Base-by-base conservation (phyloP, 2,329 filamentous ascomycete genomes). In the Fusarium sp. region DNA sequence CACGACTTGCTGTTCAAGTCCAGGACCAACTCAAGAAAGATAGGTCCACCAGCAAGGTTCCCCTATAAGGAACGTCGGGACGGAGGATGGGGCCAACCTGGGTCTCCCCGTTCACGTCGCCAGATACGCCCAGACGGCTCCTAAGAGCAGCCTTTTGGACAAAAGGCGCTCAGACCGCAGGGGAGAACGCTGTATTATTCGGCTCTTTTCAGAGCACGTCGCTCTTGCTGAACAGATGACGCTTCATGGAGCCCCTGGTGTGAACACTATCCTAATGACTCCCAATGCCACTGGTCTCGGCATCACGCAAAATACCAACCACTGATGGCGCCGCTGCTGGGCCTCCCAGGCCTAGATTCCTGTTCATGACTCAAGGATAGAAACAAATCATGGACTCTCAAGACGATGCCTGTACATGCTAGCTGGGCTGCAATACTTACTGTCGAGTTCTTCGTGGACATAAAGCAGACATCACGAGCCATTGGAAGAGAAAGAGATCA, bases 121-220 rank as follows among this genome's bases (percentile, higher is more conserved):
- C 34, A 36, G n/a, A 36, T 8, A 38, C 34, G 34, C n/a, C 34
- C 34, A 18, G 31, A 18, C 34, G 34, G 34, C n/a, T 11, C 34
- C n/a, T 18, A 11, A 36, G 34, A 38, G 5, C 4, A 11, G n/a
- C 9, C n/a, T 18, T 10, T 9, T 18, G n/a, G 34, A 6, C n/a
- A 9, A 38, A 11, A 38, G 36, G n/a, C 36, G 4, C 36, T 38
- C 36, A 18, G 9, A 38, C 36, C 25, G 20, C 54, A 5, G 10
- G 38, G 7, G 63, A 68, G 3, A 62, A 66, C 55, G 66, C 65
- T 3, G 27, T 65, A 11, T 11, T 55, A 2, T 67, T 67, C 11
- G 23, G 51, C 2, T 42, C 54, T 31, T 20, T 46, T 1, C 23
- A 46, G 1, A 53, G 10, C 23, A 40, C 38, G 10, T 55, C 14